Evolutionary conservation across 108 stramenopile genomes (phyloP), one percentile per base, ranked within the genome.

Genomic region (Conticribra guillardii): DNA sequence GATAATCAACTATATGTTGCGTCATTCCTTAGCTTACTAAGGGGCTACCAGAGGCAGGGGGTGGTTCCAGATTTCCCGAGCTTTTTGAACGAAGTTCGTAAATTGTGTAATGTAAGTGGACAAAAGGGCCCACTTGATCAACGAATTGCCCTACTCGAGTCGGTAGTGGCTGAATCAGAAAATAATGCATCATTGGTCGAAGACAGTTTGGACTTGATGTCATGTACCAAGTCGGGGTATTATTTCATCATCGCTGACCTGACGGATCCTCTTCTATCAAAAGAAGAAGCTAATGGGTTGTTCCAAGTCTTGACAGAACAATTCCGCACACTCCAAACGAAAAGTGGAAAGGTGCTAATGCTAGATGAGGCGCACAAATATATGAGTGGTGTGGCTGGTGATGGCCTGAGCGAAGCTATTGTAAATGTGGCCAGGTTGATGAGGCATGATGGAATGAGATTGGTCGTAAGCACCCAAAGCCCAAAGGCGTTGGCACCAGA

Each of bases 271-370:
- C 48, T 81, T 16, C 75, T 81, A 11, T 66, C 73, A 3, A 69
- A 74, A 28, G 80, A 68, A 17, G 80, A 81, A 17, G 80, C 80
- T 17, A 81, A 81, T 32, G 64, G 80, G 17, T 63, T 81, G 41
- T 81, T 81, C 57, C 80, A 81, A 33, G 80, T 81, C 1, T 53
- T 81, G 50, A 65, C 75, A 9, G 75, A 81, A 41, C 80, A 81
- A 26, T 81, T 81, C 57, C 41, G 80, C 16, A 33, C 68, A 18
- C 8, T 61, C 4, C 62, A 54, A 19, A 63, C 46, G 17, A 53
- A 62, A 26, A 71, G 51, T 17, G 70, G 74, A 4, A 81, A 81
- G 45, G 58, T 81, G 8, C 69, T 73, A 8, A 58, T 56, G 22
- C 24, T 81, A 15, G 80, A 81, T 31, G 80, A 81, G 48, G 79